phyloP scores from a whole-genome alignment of 2,329 filamentous ascomycete genomes.

The Epichloe bromicola region DNA sequence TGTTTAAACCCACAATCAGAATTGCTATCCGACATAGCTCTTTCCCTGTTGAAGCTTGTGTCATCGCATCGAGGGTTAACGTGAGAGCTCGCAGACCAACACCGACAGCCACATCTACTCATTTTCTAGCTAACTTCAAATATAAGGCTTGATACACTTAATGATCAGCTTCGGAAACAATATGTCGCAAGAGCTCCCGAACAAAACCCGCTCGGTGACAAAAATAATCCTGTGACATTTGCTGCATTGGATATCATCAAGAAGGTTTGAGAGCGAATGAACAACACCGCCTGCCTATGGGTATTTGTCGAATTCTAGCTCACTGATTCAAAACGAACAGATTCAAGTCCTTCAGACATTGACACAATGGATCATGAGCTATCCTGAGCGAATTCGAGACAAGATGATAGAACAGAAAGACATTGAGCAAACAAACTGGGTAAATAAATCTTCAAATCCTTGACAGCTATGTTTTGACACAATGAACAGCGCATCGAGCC shows the following conservation, averaged over 20 bases:
- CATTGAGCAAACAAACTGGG: constrained; percentile 71
- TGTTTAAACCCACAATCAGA: constrained; percentile 70
- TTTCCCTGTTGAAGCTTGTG: constrained; percentile 80
- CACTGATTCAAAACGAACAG: constrained; percentile 19
- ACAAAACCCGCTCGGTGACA: constrained; percentile 74
- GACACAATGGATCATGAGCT: constrained; percentile 77
- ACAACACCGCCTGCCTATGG: not conserved
- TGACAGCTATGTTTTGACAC: constrained; percentile 8
- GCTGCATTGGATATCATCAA: constrained; percentile 68
- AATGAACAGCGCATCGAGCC: constrained; percentile 55
- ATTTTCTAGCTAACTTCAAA: constrained; percentile 10
- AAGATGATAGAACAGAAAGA: constrained; percentile 76
- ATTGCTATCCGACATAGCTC: constrained; percentile 65
- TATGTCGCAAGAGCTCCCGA: constrained; percentile 69
- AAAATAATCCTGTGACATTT: constrained; percentile 62
- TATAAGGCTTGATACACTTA: constrained; percentile 67
- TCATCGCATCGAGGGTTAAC: constrained; percentile 87
- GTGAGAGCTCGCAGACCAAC: constrained; percentile 38
- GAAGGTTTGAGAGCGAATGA: constrained; percentile 41
- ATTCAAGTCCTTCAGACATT: constrained; percentile 75
- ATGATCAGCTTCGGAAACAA: constrained; percentile 84
- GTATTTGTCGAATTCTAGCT: not conserved
- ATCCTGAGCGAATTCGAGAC: constrained; percentile 75
- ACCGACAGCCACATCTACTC: constrained; percentile 1
- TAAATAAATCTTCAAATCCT: constrained; percentile 27